Base-by-base conservation (phyloP, 129 eudicot species). In the Rutidosis leptorrhynchoides region DNA sequence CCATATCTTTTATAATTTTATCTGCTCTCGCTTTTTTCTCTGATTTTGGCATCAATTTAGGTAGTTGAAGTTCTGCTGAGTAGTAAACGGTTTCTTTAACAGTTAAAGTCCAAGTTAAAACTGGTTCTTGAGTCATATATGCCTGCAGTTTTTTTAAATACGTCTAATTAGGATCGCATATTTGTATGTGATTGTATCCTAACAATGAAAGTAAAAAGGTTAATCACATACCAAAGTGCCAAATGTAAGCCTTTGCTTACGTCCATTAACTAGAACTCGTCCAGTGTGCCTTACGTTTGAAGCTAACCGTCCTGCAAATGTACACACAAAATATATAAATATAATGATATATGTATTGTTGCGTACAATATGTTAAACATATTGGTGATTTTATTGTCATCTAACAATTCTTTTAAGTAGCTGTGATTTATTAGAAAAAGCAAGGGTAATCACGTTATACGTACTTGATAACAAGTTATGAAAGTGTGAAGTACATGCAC, bases 51-150 rank as follows among this genome's bases (percentile, higher is more conserved):
- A 87, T 87, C 23, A 68, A 70, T 25, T 78, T 74, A 1, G 97
- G 90, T 51, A 90, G 77, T 79, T 80, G 97, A 19, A 84, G 92
- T 74, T 81, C 83, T 14, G 95, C 95, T 3, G 97, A 87, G 75
- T 83, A 87, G 85, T 90, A 80, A 14, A 87, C 82, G 2, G 92
- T 82, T 80, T 90, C 97, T 71, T 77, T 78, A 14, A 84, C 89
- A 1, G 93, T 82, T 68, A 90, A 54, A 19, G 95, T 90, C 71
- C 83, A 78, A 54, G 83, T 87, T 65, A 87, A 29, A 61, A 78
- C 74, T 68, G 80, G 85, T 29, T 84, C 86, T 74, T 86, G 97
- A 59, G 89, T 82, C 83, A 86, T 82, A 78, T 90, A 90, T 22
- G 95, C 97, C 97, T 86, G 49, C 22, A 35, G 37, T 8, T 17